Percentiles rank a stretch among this genome's conserved stretches.
These are phyloP conservation scores for Aspergillus sojae DNA, from an alignment of 2,329 filamentous ascomycete genomes.

Conservation along the genomic window DNA sequence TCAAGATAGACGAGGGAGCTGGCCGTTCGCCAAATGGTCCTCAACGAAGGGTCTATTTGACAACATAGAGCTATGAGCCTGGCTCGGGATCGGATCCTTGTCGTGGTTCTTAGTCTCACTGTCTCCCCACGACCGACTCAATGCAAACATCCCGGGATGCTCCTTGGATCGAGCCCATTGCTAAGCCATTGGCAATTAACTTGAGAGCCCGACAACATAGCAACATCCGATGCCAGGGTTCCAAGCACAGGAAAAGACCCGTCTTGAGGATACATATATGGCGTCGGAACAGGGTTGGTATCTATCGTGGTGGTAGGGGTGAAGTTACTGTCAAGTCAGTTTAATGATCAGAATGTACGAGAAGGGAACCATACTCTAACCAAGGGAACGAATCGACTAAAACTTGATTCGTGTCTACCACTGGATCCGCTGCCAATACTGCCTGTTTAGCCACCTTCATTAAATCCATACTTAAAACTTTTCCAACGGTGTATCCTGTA, in stretches of 20 bases:
- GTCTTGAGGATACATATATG: slow-evolving; percentile 6
- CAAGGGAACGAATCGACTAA: slow-evolving; percentile 18
- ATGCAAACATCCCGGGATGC: slow-evolving; percentile 16
- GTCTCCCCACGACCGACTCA: not conserved
- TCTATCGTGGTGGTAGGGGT: not conserved
- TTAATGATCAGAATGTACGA: not conserved
- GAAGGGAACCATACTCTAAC: slow-evolving; percentile 13
- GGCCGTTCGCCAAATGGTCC: not conserved
- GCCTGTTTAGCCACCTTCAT: slow-evolving; percentile 21
- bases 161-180: slow-evolving; percentile 14
- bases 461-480: slow-evolving; percentile 19
- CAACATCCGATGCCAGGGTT: slow-evolving; percentile 7
- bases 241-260: slow-evolving; percentile 7
- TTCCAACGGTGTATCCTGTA: slow-evolving; percentile 15
- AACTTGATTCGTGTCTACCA: slow-evolving; percentile 15
- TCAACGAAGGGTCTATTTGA: not conserved
- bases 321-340: slow-evolving; percentile 8
- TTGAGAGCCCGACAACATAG: slow-evolving; percentile 11
- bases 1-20: not conserved
- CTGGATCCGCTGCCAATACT: slow-evolving; percentile 11
- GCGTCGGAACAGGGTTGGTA: not conserved
- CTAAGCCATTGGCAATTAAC: slow-evolving; percentile 14
- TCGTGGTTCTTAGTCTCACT: not conserved
- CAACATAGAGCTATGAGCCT: not conserved
- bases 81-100: not conserved